Evolutionary conservation across 208 protist species (phyloP).

Genomic region (Naegleria fowleri): DNA sequence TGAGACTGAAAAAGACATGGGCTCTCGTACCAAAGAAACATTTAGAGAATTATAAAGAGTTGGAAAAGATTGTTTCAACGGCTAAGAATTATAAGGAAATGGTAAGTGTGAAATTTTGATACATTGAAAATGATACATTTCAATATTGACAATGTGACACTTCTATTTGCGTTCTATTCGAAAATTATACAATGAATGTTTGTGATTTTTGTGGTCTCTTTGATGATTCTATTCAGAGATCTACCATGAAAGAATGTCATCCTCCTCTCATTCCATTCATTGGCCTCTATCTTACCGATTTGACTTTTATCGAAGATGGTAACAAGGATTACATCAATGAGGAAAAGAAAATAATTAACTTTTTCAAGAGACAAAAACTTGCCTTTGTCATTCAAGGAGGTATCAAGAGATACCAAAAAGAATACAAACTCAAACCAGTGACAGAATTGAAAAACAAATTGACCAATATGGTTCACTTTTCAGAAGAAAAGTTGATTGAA

Average conservation of each 20-base stretch:
- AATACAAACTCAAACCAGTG: conserved; percentile 46
- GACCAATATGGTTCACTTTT: conserved; percentile 19
- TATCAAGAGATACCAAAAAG: conserved; percentile 42
- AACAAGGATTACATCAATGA: conserved; percentile 27
- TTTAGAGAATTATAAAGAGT: conserved; percentile 32
- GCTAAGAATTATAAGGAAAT: conserved; percentile 14
- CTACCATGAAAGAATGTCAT: neutral
- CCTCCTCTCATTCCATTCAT: conserved; percentile 36
- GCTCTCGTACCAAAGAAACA: conserved; percentile 30
- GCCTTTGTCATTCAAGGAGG: conserved; percentile 39
- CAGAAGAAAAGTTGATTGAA: conserved; percentile 36
- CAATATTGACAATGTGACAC: too few relatives aligned
- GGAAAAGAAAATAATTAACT: conserved; percentile 40
- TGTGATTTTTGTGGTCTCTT: too few relatives aligned
- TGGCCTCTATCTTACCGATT: conserved; percentile 36
- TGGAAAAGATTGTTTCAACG: conserved; percentile 29
- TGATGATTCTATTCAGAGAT: conserved; percentile 13
- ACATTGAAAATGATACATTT: too few relatives aligned
- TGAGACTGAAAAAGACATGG: conserved; percentile 39
- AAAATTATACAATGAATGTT: too few relatives aligned
- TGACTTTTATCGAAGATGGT: conserved; percentile 37
- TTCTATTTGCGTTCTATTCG: too few relatives aligned
- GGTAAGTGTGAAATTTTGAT: too few relatives aligned
- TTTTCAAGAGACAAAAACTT: conserved; percentile 39
- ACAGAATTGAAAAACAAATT: conserved; percentile 43